Percentiles rank a stretch among this genome's conserved stretches.
phyloP scores from a whole-genome alignment of 164 flowering plant species.

The Saururus chinensis region DNA sequence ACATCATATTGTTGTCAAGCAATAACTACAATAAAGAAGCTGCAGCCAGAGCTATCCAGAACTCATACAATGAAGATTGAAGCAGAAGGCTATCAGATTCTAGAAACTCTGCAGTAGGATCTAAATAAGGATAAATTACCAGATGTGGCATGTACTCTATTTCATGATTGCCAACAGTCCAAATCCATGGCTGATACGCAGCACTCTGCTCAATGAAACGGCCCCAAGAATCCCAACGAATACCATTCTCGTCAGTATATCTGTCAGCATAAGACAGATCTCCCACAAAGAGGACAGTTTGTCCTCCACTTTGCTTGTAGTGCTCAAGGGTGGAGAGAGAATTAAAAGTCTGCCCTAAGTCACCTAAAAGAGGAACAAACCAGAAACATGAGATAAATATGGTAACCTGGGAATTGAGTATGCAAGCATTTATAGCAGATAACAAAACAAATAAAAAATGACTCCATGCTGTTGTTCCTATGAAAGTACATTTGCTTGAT shows the following conservation, averaged over 20 bases:
- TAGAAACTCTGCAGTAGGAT: not conserved
- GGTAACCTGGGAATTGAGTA: not conserved
- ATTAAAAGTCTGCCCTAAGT: constrained; percentile 89
- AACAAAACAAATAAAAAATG: not conserved
- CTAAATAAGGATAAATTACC: constrained; percentile 29
- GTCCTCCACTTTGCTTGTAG: constrained; percentile 13
- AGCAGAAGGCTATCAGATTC: not conserved
- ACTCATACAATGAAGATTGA: not conserved
- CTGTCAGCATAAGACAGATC: constrained; percentile 98
- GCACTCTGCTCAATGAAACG: constrained; percentile 67
- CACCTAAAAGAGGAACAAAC: constrained; percentile 40
- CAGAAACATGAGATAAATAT: not conserved
- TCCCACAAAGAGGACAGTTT: constrained; percentile 66
- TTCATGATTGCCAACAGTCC: constrained; percentile 96
- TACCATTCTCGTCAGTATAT: constrained; percentile 64
- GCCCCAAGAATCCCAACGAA: constrained; percentile 97
- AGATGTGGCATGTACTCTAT: constrained; percentile 79
- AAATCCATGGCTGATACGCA: constrained; percentile 96
- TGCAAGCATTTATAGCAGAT: not conserved
- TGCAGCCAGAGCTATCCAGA: not conserved
- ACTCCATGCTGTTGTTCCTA: not conserved
- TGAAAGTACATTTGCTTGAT: no score
- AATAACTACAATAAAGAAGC: not conserved
- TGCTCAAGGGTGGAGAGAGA: constrained; percentile 47
- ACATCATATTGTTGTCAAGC: not conserved